Evolutionary conservation across 257 asterid species (phyloP), one percentile per base, ranked within the genome.

Genomic region (Rehmannia glutinosa): DNA sequence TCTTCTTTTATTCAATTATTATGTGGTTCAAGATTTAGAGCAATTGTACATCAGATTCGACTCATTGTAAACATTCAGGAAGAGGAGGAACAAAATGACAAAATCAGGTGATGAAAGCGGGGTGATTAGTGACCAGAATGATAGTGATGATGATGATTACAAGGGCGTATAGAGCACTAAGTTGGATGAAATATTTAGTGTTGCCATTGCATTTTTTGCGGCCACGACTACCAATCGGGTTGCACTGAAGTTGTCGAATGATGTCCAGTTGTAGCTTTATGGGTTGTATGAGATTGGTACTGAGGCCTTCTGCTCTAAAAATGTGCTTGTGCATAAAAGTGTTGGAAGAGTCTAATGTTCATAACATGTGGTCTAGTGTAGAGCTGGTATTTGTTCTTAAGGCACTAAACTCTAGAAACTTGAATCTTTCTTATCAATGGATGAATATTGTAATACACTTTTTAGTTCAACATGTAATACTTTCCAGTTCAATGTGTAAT

Each of bases 131-230:
- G 78, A 73, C 36, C 75, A 77, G 51, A 82, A 77, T 58, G 82
- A 91, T 4, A 83, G 87, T 58, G 96, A 87, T 45, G 95, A n/a
- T n/a, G n/a, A 89, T 79, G 99, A 91, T 80, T 91, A 98, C 98
- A 98, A 91, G 77, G 99, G 98, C 27, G 98, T 94, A 10, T 98
- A 91, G 88, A 91, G 90, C 70, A 94, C 98, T 19, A 97, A 94
- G 69, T 72, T 94, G 86, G 99, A 94, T 73, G 99, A 94, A 75
- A 73, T 77, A 12, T 91, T 94, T 30, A 91, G 97, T 77, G 99
- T 98, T 19, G 99, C 99, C 23, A 88, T 98, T 10, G 95, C 93
- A 1, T 94, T 94, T 45, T 96, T 94, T 59, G 97, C 97, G 1
- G 93, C 99, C 27, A 91, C 93, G 10, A 96, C 97, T 0, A 97